Evolutionary conservation across 2,329 filamentous ascomycete species (phyloP).

Genomic region (Aschersonia sp.): DNA sequence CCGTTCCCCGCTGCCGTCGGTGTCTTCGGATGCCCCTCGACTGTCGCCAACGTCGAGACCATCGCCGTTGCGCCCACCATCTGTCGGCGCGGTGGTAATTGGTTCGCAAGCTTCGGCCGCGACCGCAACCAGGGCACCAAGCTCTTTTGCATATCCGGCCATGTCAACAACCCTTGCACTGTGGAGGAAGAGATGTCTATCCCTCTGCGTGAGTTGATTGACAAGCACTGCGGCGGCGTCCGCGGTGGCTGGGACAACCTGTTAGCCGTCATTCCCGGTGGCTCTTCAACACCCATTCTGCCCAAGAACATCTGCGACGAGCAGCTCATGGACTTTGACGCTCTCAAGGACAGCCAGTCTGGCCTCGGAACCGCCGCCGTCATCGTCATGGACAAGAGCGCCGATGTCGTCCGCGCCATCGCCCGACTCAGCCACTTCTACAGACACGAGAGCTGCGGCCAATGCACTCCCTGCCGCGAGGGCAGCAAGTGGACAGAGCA

Average conservation of each 20-base stretch:
- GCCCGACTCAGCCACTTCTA: constrained; percentile 92
- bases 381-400: constrained; percentile 98
- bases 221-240: constrained; percentile 96
- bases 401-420: constrained; percentile 90
- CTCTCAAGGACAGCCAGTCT: constrained; percentile 92
- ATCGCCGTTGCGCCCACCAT: constrained; percentile 93
- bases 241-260: constrained; percentile 97
- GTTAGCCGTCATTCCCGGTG: constrained; percentile 86
- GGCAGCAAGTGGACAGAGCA: constrained; percentile 98
- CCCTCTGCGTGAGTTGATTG: constrained; percentile 86
- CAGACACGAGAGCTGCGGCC: constrained; percentile 94
- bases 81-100: constrained; percentile 76
- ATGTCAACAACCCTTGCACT: constrained; percentile 96
- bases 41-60: constrained; percentile 96
- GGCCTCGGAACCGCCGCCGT: constrained; percentile 95
- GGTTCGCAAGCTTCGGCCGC: constrained; percentile 89
- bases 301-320: constrained; percentile 84
- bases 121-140: constrained; percentile 96
- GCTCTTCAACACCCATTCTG: constrained; percentile 90
- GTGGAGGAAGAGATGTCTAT: constrained; percentile 99
- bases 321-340: constrained; percentile 98
- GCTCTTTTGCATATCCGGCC: constrained; percentile 94
- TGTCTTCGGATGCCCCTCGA: constrained; percentile 95
- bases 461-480: constrained; percentile 98
- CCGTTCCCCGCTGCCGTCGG: constrained; percentile 96